Conservation (phyloP, 192 early-diverging fungal genomes). For the Podila horticola region DNA sequence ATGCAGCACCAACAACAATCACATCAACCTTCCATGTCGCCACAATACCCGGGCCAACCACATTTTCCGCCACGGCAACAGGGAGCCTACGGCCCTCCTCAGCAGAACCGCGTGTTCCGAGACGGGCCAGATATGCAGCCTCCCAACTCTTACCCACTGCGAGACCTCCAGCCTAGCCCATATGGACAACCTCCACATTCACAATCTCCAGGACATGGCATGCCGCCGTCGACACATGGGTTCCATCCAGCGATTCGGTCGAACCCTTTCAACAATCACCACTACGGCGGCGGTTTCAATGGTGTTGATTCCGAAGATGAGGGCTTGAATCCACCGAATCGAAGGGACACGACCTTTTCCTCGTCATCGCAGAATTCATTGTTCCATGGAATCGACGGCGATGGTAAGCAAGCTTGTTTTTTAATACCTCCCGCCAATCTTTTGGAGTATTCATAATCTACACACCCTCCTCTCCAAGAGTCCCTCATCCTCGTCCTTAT, state of each 20-base stretch:
- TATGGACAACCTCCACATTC: not conserved
- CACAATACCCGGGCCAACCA: not conserved
- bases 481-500: no score
- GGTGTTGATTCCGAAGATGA: constrained; percentile 32
- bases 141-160: constrained; percentile 28
- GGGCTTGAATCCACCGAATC: constrained; percentile 22
- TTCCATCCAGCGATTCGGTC: not conserved
- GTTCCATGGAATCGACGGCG: constrained; percentile 22
- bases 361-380: constrained; percentile 34
- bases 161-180: constrained; percentile 8
- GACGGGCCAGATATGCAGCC: constrained; percentile 8
- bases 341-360: constrained; percentile 25
- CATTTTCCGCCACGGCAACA: not conserved
- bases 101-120: constrained; percentile 8
- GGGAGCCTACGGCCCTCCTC: not conserved
- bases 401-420: constrained; percentile 14
- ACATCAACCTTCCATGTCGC: not conserved
- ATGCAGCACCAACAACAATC: constrained; percentile 4
- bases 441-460: no score
- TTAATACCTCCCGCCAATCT: not conserved
- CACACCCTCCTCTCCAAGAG: no score
- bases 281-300: constrained; percentile 10
- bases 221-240: not conserved
- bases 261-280: constrained; percentile 33
- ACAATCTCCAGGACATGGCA: not conserved